A percentile compares a stretch with the other conserved stretches of the same genome.
phyloP scores from a whole-genome alignment of 768 basidiomycete species.

The Serendipita sp. region DNA sequence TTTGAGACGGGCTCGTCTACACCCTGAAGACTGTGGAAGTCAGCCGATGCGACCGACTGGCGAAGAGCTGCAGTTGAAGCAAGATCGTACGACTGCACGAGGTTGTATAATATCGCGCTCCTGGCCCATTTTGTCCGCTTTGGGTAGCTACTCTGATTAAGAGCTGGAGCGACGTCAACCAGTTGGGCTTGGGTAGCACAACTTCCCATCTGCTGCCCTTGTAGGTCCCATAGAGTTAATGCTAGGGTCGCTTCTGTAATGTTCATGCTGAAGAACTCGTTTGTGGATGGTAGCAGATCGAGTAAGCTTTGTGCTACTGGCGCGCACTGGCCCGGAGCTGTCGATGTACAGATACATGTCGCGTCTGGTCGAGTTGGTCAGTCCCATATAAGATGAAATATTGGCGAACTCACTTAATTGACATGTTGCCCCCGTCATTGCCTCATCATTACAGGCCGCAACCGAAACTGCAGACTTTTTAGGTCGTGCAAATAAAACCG shows the following conservation, averaged over 20 bases:
- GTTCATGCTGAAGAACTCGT: conserved; percentile 31
- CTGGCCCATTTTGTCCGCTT: conserved; percentile 44
- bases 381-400: background rate
- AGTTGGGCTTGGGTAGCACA: conserved; percentile 39
- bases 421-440: conserved; percentile 35
- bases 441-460: conserved; percentile 24
- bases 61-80: conserved; percentile 26
- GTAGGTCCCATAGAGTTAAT: conserved; percentile 33
- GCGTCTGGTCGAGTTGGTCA: conserved; percentile 28
- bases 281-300: conserved; percentile 33
- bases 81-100: conserved; percentile 35
- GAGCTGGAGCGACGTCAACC: conserved; percentile 35
- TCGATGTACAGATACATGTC: conserved; percentile 43
- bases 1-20: conserved; percentile 28
- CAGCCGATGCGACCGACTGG: conserved; percentile 30
- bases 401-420: conserved; percentile 32
- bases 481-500: conserved; percentile 19
- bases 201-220: conserved; percentile 29
- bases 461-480: conserved; percentile 19
- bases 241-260: conserved; percentile 30
- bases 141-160: conserved; percentile 26
- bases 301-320: conserved; percentile 38
- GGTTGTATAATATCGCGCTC: conserved; percentile 43
- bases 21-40: conserved; percentile 29
- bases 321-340: conserved; percentile 27